Conservation (phyloP, 148 eudicot species). For the Limonium bicolor region DNA sequence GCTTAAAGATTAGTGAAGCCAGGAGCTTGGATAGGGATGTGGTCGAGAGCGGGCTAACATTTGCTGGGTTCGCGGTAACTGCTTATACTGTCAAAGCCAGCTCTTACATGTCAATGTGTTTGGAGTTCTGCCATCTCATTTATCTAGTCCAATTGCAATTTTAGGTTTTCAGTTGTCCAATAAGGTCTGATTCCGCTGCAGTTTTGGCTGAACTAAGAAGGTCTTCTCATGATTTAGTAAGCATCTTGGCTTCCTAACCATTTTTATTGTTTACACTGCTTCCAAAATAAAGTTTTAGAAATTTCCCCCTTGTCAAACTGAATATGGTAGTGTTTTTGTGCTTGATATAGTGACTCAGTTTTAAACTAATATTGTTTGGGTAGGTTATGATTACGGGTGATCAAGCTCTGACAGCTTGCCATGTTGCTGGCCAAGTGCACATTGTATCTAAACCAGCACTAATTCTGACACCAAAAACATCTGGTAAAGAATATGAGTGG, state of each 20-base stretch:
- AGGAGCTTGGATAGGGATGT: constrained; percentile 81
- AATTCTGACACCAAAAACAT: constrained; percentile 41
- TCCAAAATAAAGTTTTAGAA: too few species aligned
- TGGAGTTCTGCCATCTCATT: neutral
- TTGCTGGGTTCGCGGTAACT: constrained; percentile 97
- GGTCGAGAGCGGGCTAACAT: constrained; percentile 69
- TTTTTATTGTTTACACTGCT: constrained; percentile 3
- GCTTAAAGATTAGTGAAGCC: constrained; percentile 90
- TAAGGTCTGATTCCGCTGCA: constrained; percentile 76
- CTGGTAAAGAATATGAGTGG: constrained; percentile 47
- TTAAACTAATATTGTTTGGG: too few species aligned
- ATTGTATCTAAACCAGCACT: constrained; percentile 67
- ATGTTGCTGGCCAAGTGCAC: constrained; percentile 94
- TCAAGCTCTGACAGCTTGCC: constrained; percentile 97
- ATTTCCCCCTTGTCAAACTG: too few species aligned
- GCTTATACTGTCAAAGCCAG: neutral
- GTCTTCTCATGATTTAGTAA: constrained; percentile 90
- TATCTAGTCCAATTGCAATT: neutral
- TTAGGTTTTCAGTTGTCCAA: constrained; percentile 92
- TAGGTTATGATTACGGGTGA: constrained; percentile 96
- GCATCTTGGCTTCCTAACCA: constrained; percentile 4
- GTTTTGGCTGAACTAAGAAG: constrained; percentile 68
- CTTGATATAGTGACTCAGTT: too few species aligned
- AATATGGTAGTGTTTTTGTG: too few species aligned
- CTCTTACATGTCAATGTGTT: neutral